Percentiles rank a stretch among this genome's conserved stretches.
Evolutionary conservation across 1,284 basidiomycete genomes (phyloP).

Genomic region (Stereum hirsutum): DNA sequence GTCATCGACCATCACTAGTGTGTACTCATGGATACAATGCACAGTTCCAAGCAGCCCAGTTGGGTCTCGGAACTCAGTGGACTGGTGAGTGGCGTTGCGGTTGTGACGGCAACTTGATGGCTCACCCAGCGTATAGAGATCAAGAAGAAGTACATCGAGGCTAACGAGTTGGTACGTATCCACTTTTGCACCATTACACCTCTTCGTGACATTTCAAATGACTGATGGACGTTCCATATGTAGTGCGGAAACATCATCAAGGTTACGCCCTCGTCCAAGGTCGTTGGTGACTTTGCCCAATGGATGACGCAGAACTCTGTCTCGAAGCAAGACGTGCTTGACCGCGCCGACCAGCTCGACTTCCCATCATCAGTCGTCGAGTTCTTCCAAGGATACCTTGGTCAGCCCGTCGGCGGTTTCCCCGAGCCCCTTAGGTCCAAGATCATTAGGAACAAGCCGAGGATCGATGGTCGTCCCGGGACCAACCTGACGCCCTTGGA

Average conservation of each 20-base stretch:
- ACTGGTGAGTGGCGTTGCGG: slow-evolving; percentile 38
- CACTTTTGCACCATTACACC: slow-evolving; percentile 5
- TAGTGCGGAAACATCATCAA: slow-evolving; percentile 98
- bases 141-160: slow-evolving; percentile 98
- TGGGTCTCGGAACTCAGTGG: slow-evolving; percentile 98
- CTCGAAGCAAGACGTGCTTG: slow-evolving; percentile 79
- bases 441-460: slow-evolving; percentile 90
- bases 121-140: slow-evolving; percentile 52
- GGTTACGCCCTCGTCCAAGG: slow-evolving; percentile 98
- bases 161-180: slow-evolving; percentile 77
- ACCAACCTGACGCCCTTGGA: slow-evolving; percentile 81
- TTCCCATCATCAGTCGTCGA: slow-evolving; percentile 96
- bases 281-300: slow-evolving; percentile 98
- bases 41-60: slow-evolving; percentile 96
- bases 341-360: slow-evolving; percentile 84
- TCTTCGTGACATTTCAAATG: slow-evolving; percentile 4
- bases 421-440: slow-evolving; percentile 90
- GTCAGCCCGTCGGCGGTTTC: slow-evolving; percentile 96
- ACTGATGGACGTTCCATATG: slow-evolving; percentile 2
- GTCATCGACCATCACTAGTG: not conserved
- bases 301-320: slow-evolving; percentile 98
- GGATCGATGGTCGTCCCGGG: slow-evolving; percentile 92
- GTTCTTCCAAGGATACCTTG: slow-evolving; percentile 97
- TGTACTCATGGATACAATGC: slow-evolving; percentile 2
- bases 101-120: slow-evolving; percentile 6